phyloP scores from a whole-genome alignment of 306 rosid genomes.

The Senna tora region DNA sequence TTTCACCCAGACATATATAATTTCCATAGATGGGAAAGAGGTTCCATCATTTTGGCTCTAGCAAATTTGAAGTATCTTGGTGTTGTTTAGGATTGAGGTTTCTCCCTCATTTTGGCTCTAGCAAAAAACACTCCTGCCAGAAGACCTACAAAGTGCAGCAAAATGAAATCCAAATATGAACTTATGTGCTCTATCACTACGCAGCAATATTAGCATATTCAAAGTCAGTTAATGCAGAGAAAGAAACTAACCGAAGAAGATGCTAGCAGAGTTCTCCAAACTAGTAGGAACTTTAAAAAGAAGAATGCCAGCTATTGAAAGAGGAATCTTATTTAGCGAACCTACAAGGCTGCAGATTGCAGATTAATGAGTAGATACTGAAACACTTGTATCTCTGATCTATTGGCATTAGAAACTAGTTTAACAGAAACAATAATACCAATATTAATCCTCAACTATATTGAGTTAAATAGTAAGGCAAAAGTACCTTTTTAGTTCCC shows the following conservation, averaged over 20 bases:
- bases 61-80: neutral
- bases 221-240: conserved; percentile 31
- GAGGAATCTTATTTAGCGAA: conserved; percentile 96
- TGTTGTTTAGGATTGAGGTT: conserved; percentile 55
- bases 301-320: conserved; percentile 86
- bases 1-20: conserved; percentile 40
- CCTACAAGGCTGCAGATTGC: conserved; percentile 86
- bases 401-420: conserved; percentile 10
- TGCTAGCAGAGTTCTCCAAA: conserved; percentile 88
- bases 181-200: neutral
- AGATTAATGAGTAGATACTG: conserved; percentile 37
- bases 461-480: conserved; percentile 6
- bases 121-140: conserved; percentile 95
- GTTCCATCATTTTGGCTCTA: conserved; percentile 19
- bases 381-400: conserved; percentile 17
- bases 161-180: conserved; percentile 29
- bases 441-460: conserved; percentile 10
- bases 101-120: conserved; percentile 87
- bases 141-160: conserved; percentile 66
- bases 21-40: conserved; percentile 22
- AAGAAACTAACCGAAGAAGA: conserved; percentile 79
- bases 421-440: neutral
- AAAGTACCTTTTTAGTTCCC: too few species aligned
- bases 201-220: neutral
- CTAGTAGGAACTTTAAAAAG: conserved; percentile 94